phyloP scores from a whole-genome alignment of 306 rosid genomes.

The Vicia villosa region DNA sequence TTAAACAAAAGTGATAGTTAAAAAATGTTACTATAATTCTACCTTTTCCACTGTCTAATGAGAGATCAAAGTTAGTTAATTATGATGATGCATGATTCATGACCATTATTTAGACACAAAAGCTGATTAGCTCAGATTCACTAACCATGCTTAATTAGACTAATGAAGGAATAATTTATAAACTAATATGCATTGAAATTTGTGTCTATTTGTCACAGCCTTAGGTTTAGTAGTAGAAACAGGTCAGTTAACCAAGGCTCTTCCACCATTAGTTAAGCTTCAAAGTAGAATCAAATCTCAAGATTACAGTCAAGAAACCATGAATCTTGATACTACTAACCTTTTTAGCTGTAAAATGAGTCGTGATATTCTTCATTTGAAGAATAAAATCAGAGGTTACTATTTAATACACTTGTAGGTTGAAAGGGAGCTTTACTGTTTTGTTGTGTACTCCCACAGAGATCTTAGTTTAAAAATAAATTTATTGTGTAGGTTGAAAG shows the following conservation, averaged over 20 bases:
- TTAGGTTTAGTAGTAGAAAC: constrained; percentile 35
- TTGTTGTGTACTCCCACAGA: no score
- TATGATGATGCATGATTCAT: constrained; percentile 10
- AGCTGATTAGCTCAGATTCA: constrained; percentile 37
- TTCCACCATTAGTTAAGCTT: constrained; percentile 13
- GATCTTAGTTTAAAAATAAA: no score
- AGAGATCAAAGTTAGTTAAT: constrained; percentile 11
- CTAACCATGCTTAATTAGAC: constrained; percentile 34
- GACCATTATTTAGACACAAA: constrained; percentile 36
- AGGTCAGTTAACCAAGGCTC: constrained; percentile 25
- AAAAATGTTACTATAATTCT: background rate
- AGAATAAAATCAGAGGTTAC: constrained; percentile 30
- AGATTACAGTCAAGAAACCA: constrained; percentile 25
- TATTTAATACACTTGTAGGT: constrained; percentile 2
- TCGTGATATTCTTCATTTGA: constrained; percentile 5
- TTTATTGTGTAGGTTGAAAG: no score
- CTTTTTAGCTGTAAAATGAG: constrained; percentile 34
- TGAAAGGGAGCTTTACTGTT: no score
- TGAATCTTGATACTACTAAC: constrained; percentile 17
- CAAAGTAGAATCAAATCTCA: constrained; percentile 26
- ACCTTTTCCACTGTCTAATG: constrained; percentile 33
- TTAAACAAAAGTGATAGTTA: background rate
- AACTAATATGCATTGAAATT: constrained; percentile 27
- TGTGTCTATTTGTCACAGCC: constrained; percentile 21
- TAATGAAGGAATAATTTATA: constrained; percentile 19